These are phyloP conservation scores for Metschnikowia arizonensis DNA, from an alignment of 805 yeast genomes.

Conservation along the genomic window DNA sequence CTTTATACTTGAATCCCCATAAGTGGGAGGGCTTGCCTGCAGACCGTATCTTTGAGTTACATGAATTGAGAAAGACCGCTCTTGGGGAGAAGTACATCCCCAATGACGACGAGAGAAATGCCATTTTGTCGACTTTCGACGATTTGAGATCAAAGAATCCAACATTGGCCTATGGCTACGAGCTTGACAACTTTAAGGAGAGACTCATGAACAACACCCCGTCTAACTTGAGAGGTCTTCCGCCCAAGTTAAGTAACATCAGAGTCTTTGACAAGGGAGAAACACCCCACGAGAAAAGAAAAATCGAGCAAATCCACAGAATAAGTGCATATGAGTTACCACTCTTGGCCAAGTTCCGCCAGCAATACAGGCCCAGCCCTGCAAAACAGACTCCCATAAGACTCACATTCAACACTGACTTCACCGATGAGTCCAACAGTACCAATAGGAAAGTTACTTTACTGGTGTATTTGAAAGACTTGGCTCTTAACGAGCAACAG, in stretches of 20 bases:
- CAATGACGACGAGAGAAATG: slow-evolving; percentile 64
- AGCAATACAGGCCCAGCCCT: slow-evolving; percentile 54
- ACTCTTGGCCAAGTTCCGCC: slow-evolving; percentile 67
- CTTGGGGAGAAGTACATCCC: slow-evolving; percentile 50
- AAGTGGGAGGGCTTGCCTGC: slow-evolving; percentile 69
- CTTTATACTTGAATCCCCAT: slow-evolving; percentile 57
- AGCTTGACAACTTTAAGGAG: slow-evolving; percentile 41
- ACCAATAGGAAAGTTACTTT: slow-evolving; percentile 63
- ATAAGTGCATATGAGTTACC: slow-evolving; percentile 93
- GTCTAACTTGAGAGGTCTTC: slow-evolving; percentile 31
- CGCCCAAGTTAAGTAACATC: slow-evolving; percentile 35
- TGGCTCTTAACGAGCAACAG: slow-evolving; percentile 49
- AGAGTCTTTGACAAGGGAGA: slow-evolving; percentile 33
- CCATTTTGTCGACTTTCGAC: slow-evolving; percentile 44
- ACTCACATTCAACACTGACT: slow-evolving; percentile 64
- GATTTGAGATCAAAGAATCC: slow-evolving; percentile 31
- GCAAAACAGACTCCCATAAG: slow-evolving; percentile 48
- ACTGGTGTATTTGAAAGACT: slow-evolving; percentile 48
- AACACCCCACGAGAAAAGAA: slow-evolving; percentile 54
- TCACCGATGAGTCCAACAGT: slow-evolving; percentile 71
- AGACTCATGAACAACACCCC: slow-evolving; percentile 41
- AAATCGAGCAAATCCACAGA: slow-evolving; percentile 70
- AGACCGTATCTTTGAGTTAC: slow-evolving; percentile 56
- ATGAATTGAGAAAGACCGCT: slow-evolving; percentile 52
- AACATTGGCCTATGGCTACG: slow-evolving; percentile 37